Base-by-base conservation (phyloP, 768 basidiomycete genomes). In the Strobilomyces dryophilus region DNA sequence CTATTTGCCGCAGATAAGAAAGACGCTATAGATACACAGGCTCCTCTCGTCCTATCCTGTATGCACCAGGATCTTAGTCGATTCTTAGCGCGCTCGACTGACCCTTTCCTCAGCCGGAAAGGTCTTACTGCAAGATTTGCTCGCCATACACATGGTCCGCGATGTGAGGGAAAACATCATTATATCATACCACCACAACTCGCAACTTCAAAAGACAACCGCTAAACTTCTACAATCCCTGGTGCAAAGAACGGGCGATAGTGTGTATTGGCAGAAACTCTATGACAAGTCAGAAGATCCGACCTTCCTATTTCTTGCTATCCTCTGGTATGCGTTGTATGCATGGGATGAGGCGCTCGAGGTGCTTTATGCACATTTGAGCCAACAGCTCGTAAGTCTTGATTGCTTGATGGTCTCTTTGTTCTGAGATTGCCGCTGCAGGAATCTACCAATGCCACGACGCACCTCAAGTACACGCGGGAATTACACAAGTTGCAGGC, bases 331-430 rank as follows among this genome's bases (percentile, higher is more conserved):
- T 52, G 76, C 80, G 1, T 58, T 83, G 27, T 84, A 84, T 60
- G 75, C 81, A 0, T 84, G 83, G 81, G 83, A 84, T 45, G 80
- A 84, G 62, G 67, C 79, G 0, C 69, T 83, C 24, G 81, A 82
- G 57, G 65, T 68, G 14, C 59, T 84, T 34, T 82, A 81, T 51
- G 55, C 58, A 11, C 78, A 84, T 57, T 73, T 84, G 21, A 77
- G 74, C 52, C 71, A 56, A 41, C 21, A 40, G 51, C 66, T 84
- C 65, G 80, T 82, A 60, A 45, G 64, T 3, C 4, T 7, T 5
- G 17, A 3, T 42, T 48, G 8, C 21, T 3, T 32, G 5, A 9
- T 40, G 8, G 1, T 47, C 40, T 20, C 18, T 37, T 45, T 36
- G 26, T 48, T 11, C 47, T 57, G 26, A 57, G 3, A 42, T 21